Evolutionary conservation across 352 stramenopile genomes (phyloP), one percentile per base, ranked within the genome.

Genomic region (Globisporangium sylvaticum): DNA sequence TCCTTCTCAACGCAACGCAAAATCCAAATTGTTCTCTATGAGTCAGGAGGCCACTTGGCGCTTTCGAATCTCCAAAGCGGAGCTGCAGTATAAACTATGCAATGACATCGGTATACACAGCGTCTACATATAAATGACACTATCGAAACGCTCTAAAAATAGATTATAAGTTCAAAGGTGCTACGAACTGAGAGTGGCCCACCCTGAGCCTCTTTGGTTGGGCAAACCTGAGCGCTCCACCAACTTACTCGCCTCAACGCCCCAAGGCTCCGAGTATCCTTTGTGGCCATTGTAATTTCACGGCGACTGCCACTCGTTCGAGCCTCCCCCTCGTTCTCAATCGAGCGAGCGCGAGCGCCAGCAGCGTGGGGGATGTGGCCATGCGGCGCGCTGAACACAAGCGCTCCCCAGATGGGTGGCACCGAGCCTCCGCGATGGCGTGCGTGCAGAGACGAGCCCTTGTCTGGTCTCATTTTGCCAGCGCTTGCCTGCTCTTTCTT

Each of bases 311-410:
- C 46, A 18, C n/a, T 25, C n/a, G 20, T 14, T 14, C 46, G 3
- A 15, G 53, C 8, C 29, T 20, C 15, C 29, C 25, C 50, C 50
- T 34, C 27, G 34, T 20, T 9, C 25, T 14, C 25, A 58, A 32
- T 20, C 25, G 27, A 58, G 53, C 27, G 27, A 58, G 53, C 24
- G 53, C 7, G 27, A 58, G 48, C 48, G 48, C 48, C 48, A 55
- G 48, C n/a, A 15, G 46, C 18, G n/a, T 14, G 8, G 48, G 48
- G 8, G 53, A 58, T 58, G 53, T 58, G 53, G 53, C 25, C 53
- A 62, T 42, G 56, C 29, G 32, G 32, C 6, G 32, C 15, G n/a
- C 62, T 67, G 62, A 54, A 67, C 62, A 5, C 24, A 67, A 67
- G 34, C 22, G 48, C 61, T 39, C 52, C 24, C 62, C 62, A 62